Percentiles rank a stretch among this genome's conserved stretches.
Conservation (phyloP, 306 rosid species). For the Prunus salicina region DNA sequence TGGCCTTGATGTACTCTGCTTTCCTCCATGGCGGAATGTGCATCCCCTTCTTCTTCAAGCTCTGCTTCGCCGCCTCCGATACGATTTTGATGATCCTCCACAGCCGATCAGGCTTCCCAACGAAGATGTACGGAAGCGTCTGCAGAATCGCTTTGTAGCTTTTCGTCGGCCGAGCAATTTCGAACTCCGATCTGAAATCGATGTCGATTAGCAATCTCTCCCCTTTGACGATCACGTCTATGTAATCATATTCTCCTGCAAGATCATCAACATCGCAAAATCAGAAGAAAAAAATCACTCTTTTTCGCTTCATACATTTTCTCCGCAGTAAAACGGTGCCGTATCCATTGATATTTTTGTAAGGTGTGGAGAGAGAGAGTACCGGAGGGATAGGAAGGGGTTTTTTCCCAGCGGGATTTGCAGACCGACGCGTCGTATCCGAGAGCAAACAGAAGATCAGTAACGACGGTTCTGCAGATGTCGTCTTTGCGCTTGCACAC, state of each 20-base stretch:
- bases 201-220: slow-evolving; percentile 60
- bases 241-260: slow-evolving; percentile 74
- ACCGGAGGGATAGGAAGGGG: slow-evolving; percentile 65
- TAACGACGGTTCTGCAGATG: slow-evolving; percentile 42
- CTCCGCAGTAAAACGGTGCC: slow-evolving; percentile 12
- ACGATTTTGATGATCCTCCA: slow-evolving; percentile 52
- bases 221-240: slow-evolving; percentile 48
- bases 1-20: slow-evolving; percentile 61
- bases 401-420: slow-evolving; percentile 91
- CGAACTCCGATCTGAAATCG: slow-evolving; percentile 81
- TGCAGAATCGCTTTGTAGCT: slow-evolving; percentile 57
- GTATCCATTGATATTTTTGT: not conserved
- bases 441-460: slow-evolving; percentile 44
- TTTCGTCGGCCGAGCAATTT: slow-evolving; percentile 71
- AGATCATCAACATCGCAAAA: not conserved
- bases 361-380: not conserved
- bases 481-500: slow-evolving; percentile 62
- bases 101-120: slow-evolving; percentile 61
- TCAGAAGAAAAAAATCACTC: not conserved
- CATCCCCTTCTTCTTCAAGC: slow-evolving; percentile 75
- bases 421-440: slow-evolving; percentile 87
- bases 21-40: slow-evolving; percentile 80
- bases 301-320: not conserved
- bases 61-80: slow-evolving; percentile 78
- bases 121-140: slow-evolving; percentile 60